Conservation (phyloP, 768 basidiomycete species). For the Tulasnella calospora region DNA sequence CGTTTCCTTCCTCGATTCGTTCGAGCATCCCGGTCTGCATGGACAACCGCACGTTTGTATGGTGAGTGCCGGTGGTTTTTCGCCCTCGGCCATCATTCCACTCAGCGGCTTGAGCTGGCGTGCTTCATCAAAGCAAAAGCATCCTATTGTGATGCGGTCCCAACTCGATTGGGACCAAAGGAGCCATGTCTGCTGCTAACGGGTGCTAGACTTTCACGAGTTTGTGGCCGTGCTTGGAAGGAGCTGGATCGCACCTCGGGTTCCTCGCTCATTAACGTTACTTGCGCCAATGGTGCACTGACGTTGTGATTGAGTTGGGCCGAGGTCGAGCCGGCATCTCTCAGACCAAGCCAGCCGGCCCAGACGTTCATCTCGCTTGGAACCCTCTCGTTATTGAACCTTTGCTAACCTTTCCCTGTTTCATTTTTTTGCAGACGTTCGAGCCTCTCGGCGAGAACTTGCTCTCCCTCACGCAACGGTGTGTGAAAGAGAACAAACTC, state of each 20-base stretch:
- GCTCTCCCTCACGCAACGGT: conserved; percentile 34
- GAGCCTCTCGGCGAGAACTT: conserved; percentile 42
- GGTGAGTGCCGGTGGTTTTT: conserved; percentile 15
- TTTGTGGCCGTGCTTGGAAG: conserved; percentile 9
- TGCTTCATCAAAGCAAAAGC: neutral
- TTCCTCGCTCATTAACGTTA: conserved; percentile 19
- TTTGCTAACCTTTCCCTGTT: conserved; percentile 7
- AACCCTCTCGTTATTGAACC: conserved; percentile 6
- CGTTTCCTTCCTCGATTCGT: conserved; percentile 87
- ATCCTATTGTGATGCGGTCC: neutral
- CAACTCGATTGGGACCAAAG: neutral
- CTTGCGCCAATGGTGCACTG: neutral
- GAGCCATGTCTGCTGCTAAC: neutral
- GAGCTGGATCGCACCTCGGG: neutral
- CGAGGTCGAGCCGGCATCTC: conserved; percentile 13
- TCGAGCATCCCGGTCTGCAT: conserved; percentile 55
- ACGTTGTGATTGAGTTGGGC: conserved; percentile 5
- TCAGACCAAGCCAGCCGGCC: neutral
- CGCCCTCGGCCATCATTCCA: neutral
- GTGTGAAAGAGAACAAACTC: conserved; percentile 25
- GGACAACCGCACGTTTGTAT: conserved; percentile 26
- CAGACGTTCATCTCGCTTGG: conserved; percentile 16
- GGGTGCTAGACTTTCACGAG: neutral
- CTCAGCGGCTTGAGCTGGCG: neutral
- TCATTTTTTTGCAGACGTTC: conserved; percentile 23